These are phyloP conservation scores for Amphichorda felina DNA, from an alignment of 2,329 filamentous ascomycete species.

Conservation along the genomic window DNA sequence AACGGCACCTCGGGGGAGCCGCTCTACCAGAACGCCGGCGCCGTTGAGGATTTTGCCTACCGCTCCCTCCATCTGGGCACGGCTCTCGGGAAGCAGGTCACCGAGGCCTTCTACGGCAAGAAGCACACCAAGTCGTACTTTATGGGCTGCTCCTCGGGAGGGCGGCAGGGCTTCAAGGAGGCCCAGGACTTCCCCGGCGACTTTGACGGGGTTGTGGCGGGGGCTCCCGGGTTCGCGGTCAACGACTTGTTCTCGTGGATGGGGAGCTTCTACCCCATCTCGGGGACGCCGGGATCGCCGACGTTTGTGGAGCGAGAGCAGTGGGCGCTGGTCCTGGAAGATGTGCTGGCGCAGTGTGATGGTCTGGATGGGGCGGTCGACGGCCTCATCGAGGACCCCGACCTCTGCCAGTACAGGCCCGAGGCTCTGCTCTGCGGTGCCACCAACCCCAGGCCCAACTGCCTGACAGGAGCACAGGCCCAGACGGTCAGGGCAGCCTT, in stretches of 20 bases:
- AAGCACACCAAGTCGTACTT: slow-evolving; percentile 35
- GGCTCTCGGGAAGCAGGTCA: slow-evolving; percentile 32
- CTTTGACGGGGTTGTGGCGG: slow-evolving; percentile 45
- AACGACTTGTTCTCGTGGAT: slow-evolving; percentile 17
- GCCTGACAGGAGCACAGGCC: slow-evolving; percentile 18
- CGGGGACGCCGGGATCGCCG: slow-evolving; percentile 17
- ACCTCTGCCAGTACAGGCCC: slow-evolving; percentile 29
- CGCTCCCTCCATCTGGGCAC: slow-evolving; percentile 33
- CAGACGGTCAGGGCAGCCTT: slow-evolving; percentile 13
- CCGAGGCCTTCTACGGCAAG: slow-evolving; percentile 31
- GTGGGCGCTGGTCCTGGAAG: slow-evolving; percentile 10
- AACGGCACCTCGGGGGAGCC: slow-evolving; percentile 24
- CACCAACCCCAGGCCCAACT: slow-evolving; percentile 8
- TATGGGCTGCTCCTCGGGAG: slow-evolving; percentile 46
- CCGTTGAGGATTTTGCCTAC: slow-evolving; percentile 22
- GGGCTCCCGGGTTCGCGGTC: slow-evolving; percentile 27
- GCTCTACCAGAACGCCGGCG: slow-evolving; percentile 22
- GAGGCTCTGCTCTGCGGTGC: slow-evolving; percentile 24
- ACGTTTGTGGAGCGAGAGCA: slow-evolving; percentile 13
- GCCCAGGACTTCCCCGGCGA: slow-evolving; percentile 41
- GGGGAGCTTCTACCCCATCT: slow-evolving; percentile 30
- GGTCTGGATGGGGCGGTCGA: slow-evolving; percentile 33
- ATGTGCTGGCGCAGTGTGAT: slow-evolving; percentile 31
- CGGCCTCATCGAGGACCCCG: slow-evolving; percentile 32
- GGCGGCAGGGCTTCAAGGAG: slow-evolving; percentile 43